Base-by-base conservation (phyloP, 2,329 filamentous ascomycete species). In the Ceratocystis albifundus region DNA sequence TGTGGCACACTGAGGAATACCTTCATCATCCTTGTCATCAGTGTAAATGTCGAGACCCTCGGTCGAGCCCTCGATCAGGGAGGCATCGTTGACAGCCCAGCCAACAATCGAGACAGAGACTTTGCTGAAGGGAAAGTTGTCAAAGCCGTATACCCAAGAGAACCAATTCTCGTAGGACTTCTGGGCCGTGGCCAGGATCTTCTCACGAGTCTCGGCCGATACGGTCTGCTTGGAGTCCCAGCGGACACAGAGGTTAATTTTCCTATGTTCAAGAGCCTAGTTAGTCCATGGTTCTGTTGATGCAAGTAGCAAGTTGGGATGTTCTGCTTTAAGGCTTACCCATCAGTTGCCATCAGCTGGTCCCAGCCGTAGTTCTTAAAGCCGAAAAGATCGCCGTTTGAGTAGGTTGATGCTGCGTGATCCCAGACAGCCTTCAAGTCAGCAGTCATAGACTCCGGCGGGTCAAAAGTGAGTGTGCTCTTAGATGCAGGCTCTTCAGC, bases 41-140 rank as follows among this genome's bases (percentile, higher is more conserved):
- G 76, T 79, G 71, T 80, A 79, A 61, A 79, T 73, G 62, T 77
- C 71, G 50, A 77, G 73, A 15, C 73, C 73, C 5, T 70, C 72
- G 0, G 73, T 74, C 55, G 73, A 74, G 4, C 77, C 77, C 69
- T 77, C 68, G 22, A 78, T 73, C 17, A 76, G 71, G 36, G 65
- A 70, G 65, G 71, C 73, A 67, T 77, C 71, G 57, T 71, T 74
- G 65, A 78, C 77, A 1, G 77, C 77, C 74, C 76, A 80, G 20
- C 76, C 77, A 22, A 78, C 76, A 7, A 79, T 75, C 41, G 74
- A 73, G 45, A 74, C 71, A 59, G 76, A 74, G 63, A 79, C 72
- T 3, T 74, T 73, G 61, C 70, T 69, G 63, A 75, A 78, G 5
- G 78, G 78, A 70, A 77, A 80, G 64, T 74, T 74, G 45, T 79